Evolutionary conservation across 441 rosid genomes (phyloP).

Genomic region (Populus tomentosa): DNA sequence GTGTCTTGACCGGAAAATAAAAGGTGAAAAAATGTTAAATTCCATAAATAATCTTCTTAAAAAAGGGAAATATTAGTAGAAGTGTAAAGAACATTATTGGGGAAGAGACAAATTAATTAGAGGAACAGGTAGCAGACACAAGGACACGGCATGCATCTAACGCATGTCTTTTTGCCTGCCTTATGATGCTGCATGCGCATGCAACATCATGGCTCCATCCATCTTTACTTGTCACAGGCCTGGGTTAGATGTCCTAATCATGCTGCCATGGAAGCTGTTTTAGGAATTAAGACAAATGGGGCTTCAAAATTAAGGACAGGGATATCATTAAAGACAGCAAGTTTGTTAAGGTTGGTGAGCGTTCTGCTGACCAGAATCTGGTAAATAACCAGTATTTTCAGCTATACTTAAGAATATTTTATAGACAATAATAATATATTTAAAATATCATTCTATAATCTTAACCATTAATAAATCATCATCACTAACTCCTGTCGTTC

Average conservation of each 20-base stretch:
- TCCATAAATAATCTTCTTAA: background rate
- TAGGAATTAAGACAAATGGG: background rate
- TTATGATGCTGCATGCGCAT: background rate
- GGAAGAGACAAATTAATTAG: background rate
- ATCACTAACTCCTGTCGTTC: background rate
- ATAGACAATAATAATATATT: no score
- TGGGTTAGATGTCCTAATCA: background rate
- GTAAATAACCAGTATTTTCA: no score
- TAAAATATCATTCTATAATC: background rate
- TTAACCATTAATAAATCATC: background rate
- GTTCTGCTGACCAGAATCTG: no score
- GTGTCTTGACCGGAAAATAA: background rate
- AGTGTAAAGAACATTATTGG: background rate
- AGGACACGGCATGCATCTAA: background rate
- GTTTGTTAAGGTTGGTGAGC: background rate
- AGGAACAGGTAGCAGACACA: background rate
- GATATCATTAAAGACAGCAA: background rate
- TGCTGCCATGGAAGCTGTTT: background rate
- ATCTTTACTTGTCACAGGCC: background rate
- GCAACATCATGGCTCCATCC: background rate
- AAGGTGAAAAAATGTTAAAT: background rate
- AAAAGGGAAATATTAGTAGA: background rate
- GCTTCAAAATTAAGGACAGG: background rate
- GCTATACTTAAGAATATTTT: no score
- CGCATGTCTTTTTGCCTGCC: background rate